Evolutionary conservation across 1,139 yeast genomes (phyloP), one percentile per base, ranked within the genome.

Genomic region (Trichomonascaceae sp.): DNA sequence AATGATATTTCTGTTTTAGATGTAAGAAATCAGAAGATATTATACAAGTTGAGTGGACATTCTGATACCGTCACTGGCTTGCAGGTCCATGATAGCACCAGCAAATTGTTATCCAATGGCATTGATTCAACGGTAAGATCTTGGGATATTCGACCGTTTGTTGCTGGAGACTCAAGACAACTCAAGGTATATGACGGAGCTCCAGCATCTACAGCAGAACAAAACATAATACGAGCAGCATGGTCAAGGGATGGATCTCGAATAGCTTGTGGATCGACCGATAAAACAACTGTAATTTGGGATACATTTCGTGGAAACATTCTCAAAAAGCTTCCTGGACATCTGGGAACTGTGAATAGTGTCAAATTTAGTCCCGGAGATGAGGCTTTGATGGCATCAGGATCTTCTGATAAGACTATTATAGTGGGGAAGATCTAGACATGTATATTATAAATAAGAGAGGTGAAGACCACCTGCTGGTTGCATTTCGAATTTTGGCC

Each of bases 211-310:
- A 45, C 44, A 19, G 69, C 74, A 7, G 89, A 84, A 55, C 77
- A 77, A 57, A 73, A 77, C 54, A 63, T 82, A 46, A 75, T 82
- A 2, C 69, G 86, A 53, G 74, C 82, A 1, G 66, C 73, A 36
- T 77, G 82, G 68, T 72, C 75, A 13, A 61, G 67, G 7, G 76
- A 69, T 58, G 64, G 72, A 50, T 27, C 66, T 66, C 54, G 69
- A 19, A 70, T 84, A 3, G 70, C 75, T 10, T 79, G 85, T 1
- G 95, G 93, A 0, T 79, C 89, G 0, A 81, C 80, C 41, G 91
- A 85, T 64, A 73, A 77, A 4, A 74, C 82, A 1, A 76, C 80
- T 0, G 80, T 82, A 2, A 63, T 77, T 2, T 87, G 93, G 90
- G 84, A 84, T 57, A 70, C 77, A n/a, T 73, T 74, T 3, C 70